A percentile compares a stretch with the other conserved stretches of the same genome.
These are phyloP conservation scores for Drechslerella stenobrocha DNA, from an alignment of 2,329 filamentous ascomycete species.

Conservation along the genomic window DNA sequence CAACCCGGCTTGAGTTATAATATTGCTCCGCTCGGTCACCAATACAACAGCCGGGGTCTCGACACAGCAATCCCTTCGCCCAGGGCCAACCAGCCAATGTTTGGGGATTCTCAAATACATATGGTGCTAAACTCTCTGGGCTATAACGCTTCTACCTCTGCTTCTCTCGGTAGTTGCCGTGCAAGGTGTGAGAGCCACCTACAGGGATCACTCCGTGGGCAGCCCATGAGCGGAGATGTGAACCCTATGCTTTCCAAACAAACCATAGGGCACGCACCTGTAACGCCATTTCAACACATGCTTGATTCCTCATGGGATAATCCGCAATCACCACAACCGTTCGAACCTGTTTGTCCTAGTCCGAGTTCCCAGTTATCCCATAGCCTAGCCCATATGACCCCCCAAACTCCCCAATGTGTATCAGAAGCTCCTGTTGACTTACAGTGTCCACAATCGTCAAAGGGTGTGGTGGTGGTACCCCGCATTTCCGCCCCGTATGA, in stretches of 20 bases:
- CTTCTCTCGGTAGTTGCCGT: too few relatives aligned
- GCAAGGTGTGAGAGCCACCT: too few relatives aligned
- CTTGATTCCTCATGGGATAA: neutral
- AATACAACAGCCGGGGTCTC: neutral
- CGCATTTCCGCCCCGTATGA: too few relatives aligned
- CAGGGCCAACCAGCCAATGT: neutral
- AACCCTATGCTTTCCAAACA: neutral
- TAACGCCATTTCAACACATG: neutral
- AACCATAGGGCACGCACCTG: neutral
- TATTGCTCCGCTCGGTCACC: neutral
- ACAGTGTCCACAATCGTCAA: too few relatives aligned
- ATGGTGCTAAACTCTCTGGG: neutral
- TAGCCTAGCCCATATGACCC: neutral
- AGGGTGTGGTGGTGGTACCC: too few relatives aligned
- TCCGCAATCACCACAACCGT: neutral
- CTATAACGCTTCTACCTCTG: neutral
- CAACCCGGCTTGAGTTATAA: neutral
- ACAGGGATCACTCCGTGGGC: too few relatives aligned
- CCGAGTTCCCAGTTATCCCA: neutral
- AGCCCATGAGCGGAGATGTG: neutral
- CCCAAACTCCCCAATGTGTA: neutral
- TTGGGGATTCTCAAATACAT: neutral
- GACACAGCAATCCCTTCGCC: neutral
- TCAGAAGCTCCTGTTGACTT: too few relatives aligned
- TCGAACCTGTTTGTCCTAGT: neutral